phyloP scores from a whole-genome alignment of 1,139 yeast species.

The Candida sojae region DNA sequence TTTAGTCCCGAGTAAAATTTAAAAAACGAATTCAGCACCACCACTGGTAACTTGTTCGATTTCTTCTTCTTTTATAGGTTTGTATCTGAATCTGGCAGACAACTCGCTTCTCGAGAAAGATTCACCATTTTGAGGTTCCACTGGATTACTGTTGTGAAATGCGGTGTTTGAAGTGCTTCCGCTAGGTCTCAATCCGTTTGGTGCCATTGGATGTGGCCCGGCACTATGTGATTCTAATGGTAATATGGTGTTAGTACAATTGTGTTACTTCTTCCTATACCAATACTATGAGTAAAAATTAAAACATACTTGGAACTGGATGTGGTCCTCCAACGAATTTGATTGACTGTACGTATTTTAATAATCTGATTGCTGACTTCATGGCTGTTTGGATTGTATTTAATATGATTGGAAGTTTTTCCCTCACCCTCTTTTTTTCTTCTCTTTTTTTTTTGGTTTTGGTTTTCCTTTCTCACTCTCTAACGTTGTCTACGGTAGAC shows the following conservation, averaged over 20 bases:
- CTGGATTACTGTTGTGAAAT: conserved; percentile 32
- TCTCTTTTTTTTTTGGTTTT: conserved; percentile 1
- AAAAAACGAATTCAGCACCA: conserved; percentile 62
- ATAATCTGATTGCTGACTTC: conserved; percentile 24
- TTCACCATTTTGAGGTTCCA: conserved; percentile 49
- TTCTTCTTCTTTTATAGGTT: conserved; percentile 62
- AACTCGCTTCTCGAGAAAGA: conserved; percentile 62
- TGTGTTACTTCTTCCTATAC: background rate
- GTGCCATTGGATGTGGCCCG: conserved; percentile 52
- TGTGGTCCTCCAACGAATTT: conserved; percentile 64
- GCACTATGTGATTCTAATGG: conserved; percentile 22
- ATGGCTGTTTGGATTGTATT: conserved; percentile 8
- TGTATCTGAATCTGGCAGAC: conserved; percentile 71
- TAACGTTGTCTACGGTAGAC: no score
- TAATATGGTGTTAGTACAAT: conserved; percentile 4
- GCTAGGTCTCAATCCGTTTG: conserved; percentile 51
- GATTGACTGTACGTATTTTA: conserved; percentile 55
- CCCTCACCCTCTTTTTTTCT: conserved; percentile 1
- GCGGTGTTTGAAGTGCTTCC: conserved; percentile 12
- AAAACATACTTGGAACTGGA: conserved; percentile 32
- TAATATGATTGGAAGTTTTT: conserved; percentile 2
- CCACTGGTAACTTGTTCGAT: conserved; percentile 74
- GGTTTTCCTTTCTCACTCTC: background rate
- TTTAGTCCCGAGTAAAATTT: conserved; percentile 4
- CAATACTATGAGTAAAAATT: conserved; percentile 11